Percentiles rank a stretch among this genome's conserved stretches.
Evolutionary conservation across 768 basidiomycete species (phyloP).

Genomic region (Mycena chlorophos): DNA sequence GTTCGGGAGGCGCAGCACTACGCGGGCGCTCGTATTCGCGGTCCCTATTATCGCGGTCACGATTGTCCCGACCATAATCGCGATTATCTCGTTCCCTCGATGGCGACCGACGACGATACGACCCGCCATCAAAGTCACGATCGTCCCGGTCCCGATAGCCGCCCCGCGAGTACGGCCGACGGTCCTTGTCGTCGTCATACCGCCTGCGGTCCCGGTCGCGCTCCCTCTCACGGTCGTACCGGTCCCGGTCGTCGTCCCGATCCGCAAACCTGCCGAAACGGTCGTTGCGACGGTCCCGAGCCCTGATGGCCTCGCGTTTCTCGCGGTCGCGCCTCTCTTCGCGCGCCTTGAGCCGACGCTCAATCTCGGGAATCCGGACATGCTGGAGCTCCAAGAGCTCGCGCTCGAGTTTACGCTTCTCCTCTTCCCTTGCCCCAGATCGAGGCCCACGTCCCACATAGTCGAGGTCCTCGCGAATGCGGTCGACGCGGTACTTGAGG

Average conservation of each 20-base stretch:
- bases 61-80: constrained; percentile 38
- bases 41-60: constrained; percentile 40
- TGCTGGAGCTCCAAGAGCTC: constrained; percentile 86
- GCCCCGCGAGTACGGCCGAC: constrained; percentile 53
- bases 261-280: constrained; percentile 63
- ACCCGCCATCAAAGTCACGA: constrained; percentile 38
- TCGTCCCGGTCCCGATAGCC: constrained; percentile 45
- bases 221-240: constrained; percentile 20
- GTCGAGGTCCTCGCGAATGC: constrained; percentile 90
- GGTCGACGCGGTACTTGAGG: constrained; percentile 77
- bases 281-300: constrained; percentile 84
- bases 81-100: constrained; percentile 31
- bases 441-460: constrained; percentile 78
- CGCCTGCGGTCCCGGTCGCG: constrained; percentile 12
- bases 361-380: constrained; percentile 87
- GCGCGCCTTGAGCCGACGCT: constrained; percentile 76
- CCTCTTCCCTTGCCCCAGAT: constrained; percentile 75
- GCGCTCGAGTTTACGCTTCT: constrained; percentile 81
- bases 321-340: constrained; percentile 78
- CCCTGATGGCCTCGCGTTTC: constrained; percentile 72
- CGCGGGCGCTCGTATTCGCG: constrained; percentile 46
- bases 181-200: constrained; percentile 34
- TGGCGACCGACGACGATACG: constrained; percentile 33
- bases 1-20: constrained; percentile 54
- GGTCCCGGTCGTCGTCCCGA: constrained; percentile 40